phyloP scores from a whole-genome alignment of 768 basidiomycete species.

The Boletus bicolor region DNA sequence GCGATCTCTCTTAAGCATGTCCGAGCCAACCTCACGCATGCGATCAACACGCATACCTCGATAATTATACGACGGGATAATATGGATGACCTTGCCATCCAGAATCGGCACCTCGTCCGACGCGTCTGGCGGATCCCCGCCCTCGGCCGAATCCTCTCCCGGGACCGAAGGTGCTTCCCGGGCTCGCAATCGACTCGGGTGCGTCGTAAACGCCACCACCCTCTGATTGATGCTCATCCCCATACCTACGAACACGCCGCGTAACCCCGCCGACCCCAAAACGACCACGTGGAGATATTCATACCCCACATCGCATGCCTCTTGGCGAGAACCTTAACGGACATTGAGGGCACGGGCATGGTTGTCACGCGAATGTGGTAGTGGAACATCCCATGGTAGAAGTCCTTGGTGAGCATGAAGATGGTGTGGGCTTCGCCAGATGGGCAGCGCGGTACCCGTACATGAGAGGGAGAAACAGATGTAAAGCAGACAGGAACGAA shows the following conservation, averaged over 20 bases:
- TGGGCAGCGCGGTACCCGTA: slow-evolving; percentile 26
- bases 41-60: slow-evolving; percentile 21
- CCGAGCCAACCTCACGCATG: background rate
- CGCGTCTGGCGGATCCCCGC: background rate
- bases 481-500: slow-evolving; percentile 39
- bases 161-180: background rate
- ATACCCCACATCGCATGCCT: background rate
- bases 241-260: slow-evolving; percentile 26
- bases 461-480: slow-evolving; percentile 37
- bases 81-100: slow-evolving; percentile 12
- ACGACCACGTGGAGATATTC: slow-evolving; percentile 9
- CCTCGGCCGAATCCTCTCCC: background rate
- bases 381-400: slow-evolving; percentile 49
- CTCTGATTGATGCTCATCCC: slow-evolving; percentile 12
- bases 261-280: slow-evolving; percentile 22
- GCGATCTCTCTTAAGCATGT: background rate
- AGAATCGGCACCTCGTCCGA: slow-evolving; percentile 1
- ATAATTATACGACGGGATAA: slow-evolving; percentile 27
- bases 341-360: slow-evolving; percentile 31
- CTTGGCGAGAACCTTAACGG: slow-evolving; percentile 38
- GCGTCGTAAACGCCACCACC: slow-evolving; percentile 24
- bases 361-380: slow-evolving; percentile 37
- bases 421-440: slow-evolving; percentile 39
- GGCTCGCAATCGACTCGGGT: slow-evolving; percentile 6
- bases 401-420: slow-evolving; percentile 42